Base-by-base conservation (phyloP, 2,329 filamentous ascomycete species). In the Ophiostoma populinum region DNA sequence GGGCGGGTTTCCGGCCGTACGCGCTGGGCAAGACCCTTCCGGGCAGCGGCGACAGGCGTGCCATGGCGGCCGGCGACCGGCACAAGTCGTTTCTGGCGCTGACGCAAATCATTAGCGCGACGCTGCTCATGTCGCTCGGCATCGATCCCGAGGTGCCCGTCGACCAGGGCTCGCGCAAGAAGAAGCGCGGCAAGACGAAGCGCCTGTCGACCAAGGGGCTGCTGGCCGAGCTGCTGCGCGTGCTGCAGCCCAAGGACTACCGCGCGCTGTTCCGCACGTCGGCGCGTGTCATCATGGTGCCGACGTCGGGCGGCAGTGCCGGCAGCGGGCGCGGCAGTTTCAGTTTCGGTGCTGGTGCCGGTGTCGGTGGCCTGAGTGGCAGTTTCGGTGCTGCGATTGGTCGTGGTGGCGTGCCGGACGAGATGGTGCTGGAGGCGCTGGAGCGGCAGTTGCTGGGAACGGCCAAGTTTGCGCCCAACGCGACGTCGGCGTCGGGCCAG, bases 201-300 rank as follows among this genome's bases (percentile, higher is more conserved):
- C 30, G 35, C 8, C 34, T 44, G 25, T 42, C 43, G 11, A 40
- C 40, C 1, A 33, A 34, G 9, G 40, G 39, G 4, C 32, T 44
- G 32, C 33, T 45, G 21, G 24, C 30, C 2, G 36, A 42, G 30
- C 35, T 45, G 29, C 32, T 42, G 31, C 43, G 43, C 16, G 39
- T 43, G 16, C 37, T 45, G 17, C 36, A 40, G 35, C 43, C 43
- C 25, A 40, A 40, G 29, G 42, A 45, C 39, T 45, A 45, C 38
- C 43, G 43, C 13, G 38, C 43, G 6, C 42, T 40, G 35, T 45
- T 44, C 30, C 42, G 41, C 11, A 40, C 43, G 5, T 24, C 43
- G 9, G 42, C 43, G 1, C 43, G 43, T 16, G 41, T 45, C 2
- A 27, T 45, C 7, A 26, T 45, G 37, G 18, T 44, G 24, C 42